Percentiles rank a stretch among this genome's conserved stretches.
Conservation (phyloP, 2,329 filamentous ascomycete species). For the Trichoderma asperellum region DNA sequence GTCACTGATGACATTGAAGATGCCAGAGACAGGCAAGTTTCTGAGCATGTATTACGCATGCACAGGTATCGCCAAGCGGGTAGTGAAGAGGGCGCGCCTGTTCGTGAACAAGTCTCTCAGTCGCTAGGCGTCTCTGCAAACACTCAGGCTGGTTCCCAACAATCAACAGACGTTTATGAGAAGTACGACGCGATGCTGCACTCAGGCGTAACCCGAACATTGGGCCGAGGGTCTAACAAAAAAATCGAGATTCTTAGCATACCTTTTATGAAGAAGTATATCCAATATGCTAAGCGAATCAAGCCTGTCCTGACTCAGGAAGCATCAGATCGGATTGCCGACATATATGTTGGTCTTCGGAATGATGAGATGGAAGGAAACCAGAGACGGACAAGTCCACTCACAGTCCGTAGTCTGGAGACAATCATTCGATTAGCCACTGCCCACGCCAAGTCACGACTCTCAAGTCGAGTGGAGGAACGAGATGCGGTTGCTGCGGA, state of each 20-base stretch:
- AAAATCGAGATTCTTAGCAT: constrained; percentile 90
- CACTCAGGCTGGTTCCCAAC: constrained; percentile 71
- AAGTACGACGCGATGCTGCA: constrained; percentile 97
- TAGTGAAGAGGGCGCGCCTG: constrained; percentile 90
- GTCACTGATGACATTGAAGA: constrained; percentile 99
- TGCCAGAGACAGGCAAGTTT: constrained; percentile 84
- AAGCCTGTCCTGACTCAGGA: constrained; percentile 90
- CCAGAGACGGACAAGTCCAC: constrained; percentile 87
- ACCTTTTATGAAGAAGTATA: constrained; percentile 99
- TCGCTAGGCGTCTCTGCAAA: constrained; percentile 86
- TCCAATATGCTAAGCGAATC: constrained; percentile 95
- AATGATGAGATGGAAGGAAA: constrained; percentile 97
- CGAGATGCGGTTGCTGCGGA: constrained; percentile 87
- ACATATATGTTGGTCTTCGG: constrained; percentile 86
- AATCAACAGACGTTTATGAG: constrained; percentile 86
- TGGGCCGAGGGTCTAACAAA: constrained; percentile 73
- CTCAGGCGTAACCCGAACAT: constrained; percentile 79
- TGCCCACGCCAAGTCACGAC: constrained; percentile 88
- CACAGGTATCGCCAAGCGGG: constrained; percentile 92
- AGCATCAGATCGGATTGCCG: constrained; percentile 87
- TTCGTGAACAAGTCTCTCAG: constrained; percentile 84
- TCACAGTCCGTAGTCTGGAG: constrained; percentile 96
- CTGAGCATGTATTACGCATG: constrained; percentile 96
- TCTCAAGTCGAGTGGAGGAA: constrained; percentile 87
- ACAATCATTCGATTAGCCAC: constrained; percentile 98